Evolutionary conservation across 495 filamentous ascomycete species (phyloP).

Genomic region (Extremus antarcticus): DNA sequence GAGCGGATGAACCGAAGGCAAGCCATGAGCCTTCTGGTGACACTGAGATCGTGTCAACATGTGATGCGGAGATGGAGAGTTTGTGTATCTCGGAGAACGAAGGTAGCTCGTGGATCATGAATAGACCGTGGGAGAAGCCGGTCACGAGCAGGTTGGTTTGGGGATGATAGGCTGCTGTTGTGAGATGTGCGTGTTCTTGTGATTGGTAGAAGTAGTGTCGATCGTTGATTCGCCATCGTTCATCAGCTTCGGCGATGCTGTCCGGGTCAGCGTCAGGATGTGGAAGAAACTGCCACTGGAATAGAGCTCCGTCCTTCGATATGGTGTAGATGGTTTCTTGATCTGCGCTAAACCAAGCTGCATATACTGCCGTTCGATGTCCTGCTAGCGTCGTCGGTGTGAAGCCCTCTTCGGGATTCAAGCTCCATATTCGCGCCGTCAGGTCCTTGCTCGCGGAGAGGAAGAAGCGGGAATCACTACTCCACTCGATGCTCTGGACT

Average conservation of each 20-base stretch:
- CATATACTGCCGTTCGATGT: conserved; percentile 74
- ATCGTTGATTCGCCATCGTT: conserved; percentile 75
- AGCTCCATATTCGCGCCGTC: conserved; percentile 88
- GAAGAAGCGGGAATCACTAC: conserved; percentile 87
- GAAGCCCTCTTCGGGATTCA: conserved; percentile 78
- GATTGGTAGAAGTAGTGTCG: conserved; percentile 82
- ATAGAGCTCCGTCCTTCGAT: conserved; percentile 57
- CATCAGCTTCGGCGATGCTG: conserved; percentile 46
- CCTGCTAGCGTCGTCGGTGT: conserved; percentile 79
- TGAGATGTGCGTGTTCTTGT: conserved; percentile 64
- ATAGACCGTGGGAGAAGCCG: conserved; percentile 89
- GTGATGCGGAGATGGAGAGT: conserved; percentile 85
- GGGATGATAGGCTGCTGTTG: conserved; percentile 77
- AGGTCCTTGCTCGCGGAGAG: conserved; percentile 83
- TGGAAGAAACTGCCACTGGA: conserved; percentile 50
- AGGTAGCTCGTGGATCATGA: conserved; percentile 90
- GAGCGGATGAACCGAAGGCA: conserved; percentile 91
- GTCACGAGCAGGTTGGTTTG: conserved; percentile 78
- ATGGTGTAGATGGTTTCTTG: conserved; percentile 66
- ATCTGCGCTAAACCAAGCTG: conserved; percentile 84
- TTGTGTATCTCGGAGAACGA: conserved; percentile 93
- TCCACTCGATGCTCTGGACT: conserved; percentile 82
- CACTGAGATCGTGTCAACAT: conserved; percentile 85
- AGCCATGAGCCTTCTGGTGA: conserved; percentile 95
- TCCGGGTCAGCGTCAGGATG: conserved; percentile 33